Evolutionary conservation across 108 stramenopile species (phyloP).

Genomic region (Fragilariopsis cylindrus): DNA sequence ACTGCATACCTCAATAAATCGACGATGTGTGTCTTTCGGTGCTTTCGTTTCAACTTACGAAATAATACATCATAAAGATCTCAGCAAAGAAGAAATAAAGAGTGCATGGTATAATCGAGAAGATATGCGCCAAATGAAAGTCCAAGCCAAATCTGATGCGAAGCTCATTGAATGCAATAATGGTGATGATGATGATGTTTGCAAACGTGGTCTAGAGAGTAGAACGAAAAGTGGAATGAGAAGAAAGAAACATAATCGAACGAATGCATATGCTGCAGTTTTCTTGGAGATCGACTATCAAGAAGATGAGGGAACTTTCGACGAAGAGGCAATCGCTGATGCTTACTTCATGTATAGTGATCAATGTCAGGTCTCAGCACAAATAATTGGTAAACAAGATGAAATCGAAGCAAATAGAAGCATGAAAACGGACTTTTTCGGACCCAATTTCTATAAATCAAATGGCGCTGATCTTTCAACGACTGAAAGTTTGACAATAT

Average conservation of each 20-base stretch:
- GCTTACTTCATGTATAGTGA: conserved; percentile 23
- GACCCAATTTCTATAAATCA: background rate
- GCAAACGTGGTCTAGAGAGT: conserved; percentile 26
- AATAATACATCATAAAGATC: conserved; percentile 18
- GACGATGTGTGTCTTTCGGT: conserved; percentile 21
- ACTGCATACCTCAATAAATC: background rate
- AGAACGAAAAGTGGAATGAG: conserved; percentile 20
- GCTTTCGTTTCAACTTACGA: background rate
- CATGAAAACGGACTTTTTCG: background rate
- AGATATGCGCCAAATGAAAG: conserved; percentile 24
- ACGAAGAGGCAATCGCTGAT: conserved; percentile 32
- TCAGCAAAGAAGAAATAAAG: conserved; percentile 15
- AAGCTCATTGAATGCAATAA: conserved; percentile 12
- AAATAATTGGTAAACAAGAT: conserved; percentile 28
- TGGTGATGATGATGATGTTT: background rate
- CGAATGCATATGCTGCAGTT: conserved; percentile 24
- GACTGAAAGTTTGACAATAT: conserved; percentile 2
- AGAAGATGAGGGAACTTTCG: conserved; percentile 30
- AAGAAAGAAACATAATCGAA: conserved; percentile 24
- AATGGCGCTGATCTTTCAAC: background rate
- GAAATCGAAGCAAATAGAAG: conserved; percentile 15
- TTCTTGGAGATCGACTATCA: conserved; percentile 31
- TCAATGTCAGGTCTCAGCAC: conserved; percentile 20
- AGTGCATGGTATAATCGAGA: conserved; percentile 23
- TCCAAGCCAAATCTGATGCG: conserved; percentile 13